phyloP scores from a whole-genome alignment of 768 basidiomycete genomes.

The Boletus vinaceobasis region DNA sequence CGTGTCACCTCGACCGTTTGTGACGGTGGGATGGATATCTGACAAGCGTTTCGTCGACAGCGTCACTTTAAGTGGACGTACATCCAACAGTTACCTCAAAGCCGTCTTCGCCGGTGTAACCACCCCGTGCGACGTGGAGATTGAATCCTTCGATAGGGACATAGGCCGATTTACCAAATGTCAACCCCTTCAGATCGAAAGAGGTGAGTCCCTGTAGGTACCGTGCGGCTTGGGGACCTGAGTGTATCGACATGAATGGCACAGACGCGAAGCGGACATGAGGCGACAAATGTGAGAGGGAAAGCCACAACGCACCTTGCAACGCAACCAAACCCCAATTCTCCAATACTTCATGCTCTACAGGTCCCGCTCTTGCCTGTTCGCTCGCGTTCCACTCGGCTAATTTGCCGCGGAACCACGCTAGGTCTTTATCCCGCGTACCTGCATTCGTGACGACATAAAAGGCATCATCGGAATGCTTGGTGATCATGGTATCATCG shows the following conservation, averaged over 20 bases:
- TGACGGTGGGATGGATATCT: constrained; percentile 88
- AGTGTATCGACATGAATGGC: background rate
- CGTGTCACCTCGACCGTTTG: constrained; percentile 69
- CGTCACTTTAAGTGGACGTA: background rate
- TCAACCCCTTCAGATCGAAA: constrained; percentile 68
- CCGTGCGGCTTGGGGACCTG: constrained; percentile 78
- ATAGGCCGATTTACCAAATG: constrained; percentile 83
- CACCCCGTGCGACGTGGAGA: constrained; percentile 87
- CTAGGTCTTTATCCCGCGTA: constrained; percentile 72
- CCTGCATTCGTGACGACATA: constrained; percentile 98
- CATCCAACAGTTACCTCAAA: constrained; percentile 65
- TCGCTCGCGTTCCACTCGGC: constrained; percentile 73
- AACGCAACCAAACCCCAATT: constrained; percentile 87
- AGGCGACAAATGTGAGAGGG: background rate
- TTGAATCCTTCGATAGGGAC: constrained; percentile 59
- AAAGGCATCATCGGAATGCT: constrained; percentile 73
- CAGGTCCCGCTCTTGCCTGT: constrained; percentile 49
- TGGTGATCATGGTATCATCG: constrained; percentile 91
- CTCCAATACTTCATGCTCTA: constrained; percentile 79
- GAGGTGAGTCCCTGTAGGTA: constrained; percentile 76
- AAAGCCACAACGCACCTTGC: constrained; percentile 58
- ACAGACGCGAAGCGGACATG: background rate
- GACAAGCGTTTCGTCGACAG: background rate
- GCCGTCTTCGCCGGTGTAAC: constrained; percentile 98
- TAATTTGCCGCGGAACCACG: constrained; percentile 69